Percentiles rank a stretch among this genome's conserved stretches.
Evolutionary conservation across 441 rosid species (phyloP).

Genomic region (Mallotus repandus): DNA sequence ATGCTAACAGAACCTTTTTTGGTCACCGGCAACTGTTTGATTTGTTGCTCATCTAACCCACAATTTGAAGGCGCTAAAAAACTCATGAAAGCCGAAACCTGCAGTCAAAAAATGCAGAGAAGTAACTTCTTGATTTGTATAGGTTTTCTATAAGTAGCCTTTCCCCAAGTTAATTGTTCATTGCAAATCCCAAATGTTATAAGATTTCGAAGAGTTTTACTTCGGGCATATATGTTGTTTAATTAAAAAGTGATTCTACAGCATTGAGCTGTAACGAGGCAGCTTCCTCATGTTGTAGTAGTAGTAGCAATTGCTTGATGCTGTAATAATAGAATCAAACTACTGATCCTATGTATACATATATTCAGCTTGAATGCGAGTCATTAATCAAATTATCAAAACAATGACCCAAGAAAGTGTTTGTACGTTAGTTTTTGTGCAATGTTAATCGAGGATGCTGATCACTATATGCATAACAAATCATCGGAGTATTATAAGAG

Average conservation of each 20-base stretch:
- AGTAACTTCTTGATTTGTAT: slow-evolving; percentile 11
- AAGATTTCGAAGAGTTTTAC: slow-evolving; percentile 22
- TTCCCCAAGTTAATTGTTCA: slow-evolving; percentile 2
- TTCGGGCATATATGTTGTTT: slow-evolving; percentile 9
- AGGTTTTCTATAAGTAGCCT: slow-evolving; percentile 24
- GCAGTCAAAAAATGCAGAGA: slow-evolving; percentile 12
- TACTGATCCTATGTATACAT: neutral
- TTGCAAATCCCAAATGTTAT: slow-evolving; percentile 20
- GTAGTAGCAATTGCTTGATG: neutral
- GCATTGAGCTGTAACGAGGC: slow-evolving; percentile 1
- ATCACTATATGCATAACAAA: too few species aligned
- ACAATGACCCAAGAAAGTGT: too few species aligned
- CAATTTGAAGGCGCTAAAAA: slow-evolving; percentile 17
- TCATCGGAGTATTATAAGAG: too few species aligned
- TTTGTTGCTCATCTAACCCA: slow-evolving; percentile 35
- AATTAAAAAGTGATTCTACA: neutral
- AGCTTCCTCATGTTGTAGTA: neutral
- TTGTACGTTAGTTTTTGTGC: too few species aligned
- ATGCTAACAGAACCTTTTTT: slow-evolving; percentile 26
- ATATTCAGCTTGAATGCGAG: too few species aligned
- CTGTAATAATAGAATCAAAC: slow-evolving; percentile 1
- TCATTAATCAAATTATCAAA: too few species aligned
- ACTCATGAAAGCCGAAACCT: slow-evolving; percentile 14
- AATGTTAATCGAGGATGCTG: too few species aligned
- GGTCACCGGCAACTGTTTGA: slow-evolving; percentile 35